phyloP scores from a whole-genome alignment of 352 stramenopile genomes.

The Phytopythium ostracodes region DNA sequence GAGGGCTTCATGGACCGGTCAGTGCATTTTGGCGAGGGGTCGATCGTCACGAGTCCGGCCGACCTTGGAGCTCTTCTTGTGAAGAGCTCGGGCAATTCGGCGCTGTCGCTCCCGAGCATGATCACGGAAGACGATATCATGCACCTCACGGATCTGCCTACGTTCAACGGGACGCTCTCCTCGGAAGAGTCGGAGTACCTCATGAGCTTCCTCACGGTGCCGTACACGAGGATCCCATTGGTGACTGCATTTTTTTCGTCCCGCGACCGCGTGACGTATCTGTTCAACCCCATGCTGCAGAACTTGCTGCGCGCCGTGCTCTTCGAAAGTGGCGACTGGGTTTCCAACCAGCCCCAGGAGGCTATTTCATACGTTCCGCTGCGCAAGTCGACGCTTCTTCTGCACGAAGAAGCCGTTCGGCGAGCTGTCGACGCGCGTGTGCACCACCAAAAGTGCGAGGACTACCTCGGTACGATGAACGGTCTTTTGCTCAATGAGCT shows the following conservation, averaged over 20 bases:
- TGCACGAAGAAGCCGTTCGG: slow-evolving; percentile 80
- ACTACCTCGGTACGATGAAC: slow-evolving; percentile 93
- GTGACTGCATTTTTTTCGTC: slow-evolving; percentile 97
- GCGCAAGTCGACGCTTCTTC: slow-evolving; percentile 74
- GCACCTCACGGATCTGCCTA: slow-evolving; percentile 94
- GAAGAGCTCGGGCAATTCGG: slow-evolving; percentile 43
- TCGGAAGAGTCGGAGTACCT: slow-evolving; percentile 97
- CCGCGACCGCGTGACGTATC: slow-evolving; percentile 84
- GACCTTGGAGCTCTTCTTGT: slow-evolving; percentile 57
- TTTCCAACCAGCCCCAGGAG: slow-evolving; percentile 51
- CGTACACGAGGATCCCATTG: slow-evolving; percentile 97
- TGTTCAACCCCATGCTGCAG: slow-evolving; percentile 84
- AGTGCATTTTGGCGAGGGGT: slow-evolving; percentile 85
- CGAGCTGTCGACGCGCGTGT: slow-evolving; percentile 67
- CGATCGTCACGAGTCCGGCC: slow-evolving; percentile 75
- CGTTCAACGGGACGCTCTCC: slow-evolving; percentile 95
- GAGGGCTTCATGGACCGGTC: slow-evolving; percentile 85
- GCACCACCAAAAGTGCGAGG: slow-evolving; percentile 77
- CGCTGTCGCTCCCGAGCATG: slow-evolving; percentile 30
- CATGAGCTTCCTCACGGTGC: slow-evolving; percentile 98
- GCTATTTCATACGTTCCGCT: slow-evolving; percentile 76
- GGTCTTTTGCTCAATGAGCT: slow-evolving; percentile 98
- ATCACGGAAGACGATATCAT: slow-evolving; percentile 98
- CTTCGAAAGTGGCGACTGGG: slow-evolving; percentile 88
- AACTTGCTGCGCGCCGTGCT: slow-evolving; percentile 83